Evolutionary conservation across 2,329 filamentous ascomycete species (phyloP), one percentile per base, ranked within the genome.

Genomic region (Fusarium sp.): DNA sequence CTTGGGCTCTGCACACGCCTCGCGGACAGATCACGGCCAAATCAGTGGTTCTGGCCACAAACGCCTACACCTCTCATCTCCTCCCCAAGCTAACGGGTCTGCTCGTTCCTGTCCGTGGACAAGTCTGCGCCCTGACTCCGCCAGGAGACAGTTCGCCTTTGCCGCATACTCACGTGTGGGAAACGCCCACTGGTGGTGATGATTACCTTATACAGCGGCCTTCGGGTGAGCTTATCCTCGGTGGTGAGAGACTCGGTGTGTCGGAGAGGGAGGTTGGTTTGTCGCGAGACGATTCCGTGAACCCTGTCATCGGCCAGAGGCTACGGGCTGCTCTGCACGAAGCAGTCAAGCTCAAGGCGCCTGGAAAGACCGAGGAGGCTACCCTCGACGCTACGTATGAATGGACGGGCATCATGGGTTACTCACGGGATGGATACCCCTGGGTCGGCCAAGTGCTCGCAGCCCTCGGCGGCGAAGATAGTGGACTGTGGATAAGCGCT

Each of bases 361-460:
- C 82, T 22, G 80, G 69, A 5, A 64, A 75, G n/a, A 79, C 80
- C 9, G 84, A 85, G 38, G 81, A 82, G 40, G 79, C 86, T 35
- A 83, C 85, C 52, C 81, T 93, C 22, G 78, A 83, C 24, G 86
- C 88, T 11, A 82, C 87, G 34, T 89, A 88, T 79, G 90, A 93
- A 79, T 96, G 93, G 93, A 93, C 92, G 2, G 93, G 93, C 0
- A 93, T 95, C 74, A 95, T 95, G 93, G 93, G 92, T 0, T 95
- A 90, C 81, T 91, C 89, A 34, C 84, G 90, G 8, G 93, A 95
- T 79, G 84, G 87, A 0, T 81, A 87, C 60, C 93, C 93, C 0
- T 95, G 91, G 91, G 91, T 95, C 3, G 93, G 93, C 0, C 82
- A 83, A 11, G 88, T 95, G n/a, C 90, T 91, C 0, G 82, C 82